These are phyloP conservation scores for Albizia julibrissin DNA, from an alignment of 306 rosid genomes.

Conservation along the genomic window DNA sequence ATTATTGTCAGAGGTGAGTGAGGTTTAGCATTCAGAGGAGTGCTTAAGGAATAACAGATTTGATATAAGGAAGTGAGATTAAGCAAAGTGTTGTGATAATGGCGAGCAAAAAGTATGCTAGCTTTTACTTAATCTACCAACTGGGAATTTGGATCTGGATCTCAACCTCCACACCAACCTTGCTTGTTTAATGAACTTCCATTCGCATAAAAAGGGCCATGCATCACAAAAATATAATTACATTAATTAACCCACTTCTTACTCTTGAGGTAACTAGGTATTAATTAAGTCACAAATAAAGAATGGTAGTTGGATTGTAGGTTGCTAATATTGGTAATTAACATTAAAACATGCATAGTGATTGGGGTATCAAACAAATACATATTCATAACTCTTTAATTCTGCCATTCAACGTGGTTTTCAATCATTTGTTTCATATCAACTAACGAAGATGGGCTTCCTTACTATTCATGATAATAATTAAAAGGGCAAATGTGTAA, in stretches of 20 bases:
- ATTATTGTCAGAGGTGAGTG: constrained; percentile 30
- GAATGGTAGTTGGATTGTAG: neutral
- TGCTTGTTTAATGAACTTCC: constrained; percentile 17
- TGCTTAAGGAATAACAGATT: neutral
- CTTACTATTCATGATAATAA: neutral
- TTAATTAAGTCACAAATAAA: neutral
- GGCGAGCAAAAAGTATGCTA: neutral
- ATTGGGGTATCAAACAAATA: neutral
- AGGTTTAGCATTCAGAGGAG: constrained; percentile 19
- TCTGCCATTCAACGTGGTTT: neutral
- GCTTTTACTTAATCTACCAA: constrained; percentile 32
- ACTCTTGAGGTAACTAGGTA: neutral
- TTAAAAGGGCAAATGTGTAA: too few species aligned
- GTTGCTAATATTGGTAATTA: neutral
- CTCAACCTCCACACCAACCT: constrained; percentile 48
- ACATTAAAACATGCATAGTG: neutral
- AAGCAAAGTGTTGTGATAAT: constrained; percentile 14
- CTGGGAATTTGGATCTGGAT: constrained; percentile 26
- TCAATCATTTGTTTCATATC: neutral
- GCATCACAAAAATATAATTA: neutral
- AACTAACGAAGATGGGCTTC: neutral
- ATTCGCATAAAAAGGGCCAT: neutral
- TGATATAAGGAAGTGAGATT: neutral
- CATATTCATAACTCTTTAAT: too few species aligned
- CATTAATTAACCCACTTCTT: neutral